Base-by-base conservation (phyloP, 129 eudicot genomes). In the Lonicera japonica region DNA sequence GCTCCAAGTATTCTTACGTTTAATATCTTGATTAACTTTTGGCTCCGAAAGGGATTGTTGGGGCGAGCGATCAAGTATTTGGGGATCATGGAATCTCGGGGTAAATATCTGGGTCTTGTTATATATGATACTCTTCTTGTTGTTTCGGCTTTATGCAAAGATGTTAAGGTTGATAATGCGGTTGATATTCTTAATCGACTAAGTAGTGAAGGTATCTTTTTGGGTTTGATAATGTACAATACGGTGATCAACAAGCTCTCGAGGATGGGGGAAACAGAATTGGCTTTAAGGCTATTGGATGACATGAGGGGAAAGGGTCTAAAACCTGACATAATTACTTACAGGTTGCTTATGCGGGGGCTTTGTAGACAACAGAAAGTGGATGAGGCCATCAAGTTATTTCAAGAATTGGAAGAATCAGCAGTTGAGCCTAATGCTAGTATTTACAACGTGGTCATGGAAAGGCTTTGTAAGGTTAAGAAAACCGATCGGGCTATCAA, bases 81-180 rank as follows among this genome's bases (percentile, higher is more conserved):
- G 34, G 94, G 78, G 54, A 61, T 77, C 43, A 90, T 90, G 97
- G 85, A 83, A 15, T 77, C 90, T 16, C 61, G 85, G 22, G 94
- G 95, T 5, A 83, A 89, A 72, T 79, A 83, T 61, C 95, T 95
- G 0, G 87, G 86, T 74, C 83, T 83, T 54, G 95, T 83, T 63
- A 86, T 94, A 11, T 90, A 90, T 23, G 83, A 90, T 20, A 82
- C 90, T 0, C 39, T 90, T 51, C 85, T 91, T 20, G 77, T n/a
- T n/a, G n/a, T n/a, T n/a, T n/a, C 87, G 1, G 95, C 95, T 65
- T 69, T 90, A 41, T 90, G 95, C 71, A 86, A 82, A 81, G 90
- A 90, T 15, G 97, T 94, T 52, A 83, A 86, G 57, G 95, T 86
- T 61, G 90, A 77, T 72, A 63, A 71, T 69, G 97, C 97, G 0